These are phyloP conservation scores for Pyrrhoderma noxium DNA, from an alignment of 1,284 basidiomycete genomes.

Conservation along the genomic window DNA sequence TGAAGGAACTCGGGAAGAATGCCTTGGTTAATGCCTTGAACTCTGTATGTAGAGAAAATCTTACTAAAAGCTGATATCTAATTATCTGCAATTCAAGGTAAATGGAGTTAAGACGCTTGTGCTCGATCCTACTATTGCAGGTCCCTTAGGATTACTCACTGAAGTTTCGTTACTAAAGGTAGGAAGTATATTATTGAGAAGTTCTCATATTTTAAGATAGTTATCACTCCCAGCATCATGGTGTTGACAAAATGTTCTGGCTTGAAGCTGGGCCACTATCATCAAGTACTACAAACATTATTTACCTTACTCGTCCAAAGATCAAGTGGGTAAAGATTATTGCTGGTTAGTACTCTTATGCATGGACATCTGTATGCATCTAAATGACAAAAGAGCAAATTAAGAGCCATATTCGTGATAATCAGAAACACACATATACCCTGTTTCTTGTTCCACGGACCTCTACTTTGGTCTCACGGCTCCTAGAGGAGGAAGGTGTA, in stretches of 20 bases:
- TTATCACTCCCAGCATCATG: slow-evolving; percentile 76
- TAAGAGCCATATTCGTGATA: slow-evolving; percentile 61
- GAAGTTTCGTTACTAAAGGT: slow-evolving; percentile 92
- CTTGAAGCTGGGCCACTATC: slow-evolving; percentile 82
- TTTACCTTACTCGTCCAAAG: slow-evolving; percentile 89
- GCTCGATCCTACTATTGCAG: slow-evolving; percentile 81
- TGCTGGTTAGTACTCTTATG: slow-evolving; percentile 54
- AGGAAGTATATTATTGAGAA: slow-evolving; percentile 16
- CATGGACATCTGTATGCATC: not conserved
- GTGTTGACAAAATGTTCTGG: slow-evolving; percentile 99
- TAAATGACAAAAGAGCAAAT: slow-evolving; percentile 67
- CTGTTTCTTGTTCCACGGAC: slow-evolving; percentile 82
- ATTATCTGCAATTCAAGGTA: slow-evolving; percentile 45
- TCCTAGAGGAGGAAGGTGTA: slow-evolving; percentile 88
- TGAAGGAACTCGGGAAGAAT: slow-evolving; percentile 73
- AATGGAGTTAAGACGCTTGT: slow-evolving; percentile 95
- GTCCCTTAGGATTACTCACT: slow-evolving; percentile 87
- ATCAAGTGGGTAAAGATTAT: slow-evolving; percentile 85
- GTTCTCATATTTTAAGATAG: not conserved
- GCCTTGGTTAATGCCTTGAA: slow-evolving; percentile 77
- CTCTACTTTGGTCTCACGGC: slow-evolving; percentile 78
- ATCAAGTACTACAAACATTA: slow-evolving; percentile 81
- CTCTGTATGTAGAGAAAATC: slow-evolving; percentile 45
- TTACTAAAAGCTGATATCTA: not conserved
- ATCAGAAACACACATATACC: slow-evolving; percentile 78